These are phyloP conservation scores for Wickerhamomyces bovis DNA, from an alignment of 805 yeast species.

Conservation along the genomic window DNA sequence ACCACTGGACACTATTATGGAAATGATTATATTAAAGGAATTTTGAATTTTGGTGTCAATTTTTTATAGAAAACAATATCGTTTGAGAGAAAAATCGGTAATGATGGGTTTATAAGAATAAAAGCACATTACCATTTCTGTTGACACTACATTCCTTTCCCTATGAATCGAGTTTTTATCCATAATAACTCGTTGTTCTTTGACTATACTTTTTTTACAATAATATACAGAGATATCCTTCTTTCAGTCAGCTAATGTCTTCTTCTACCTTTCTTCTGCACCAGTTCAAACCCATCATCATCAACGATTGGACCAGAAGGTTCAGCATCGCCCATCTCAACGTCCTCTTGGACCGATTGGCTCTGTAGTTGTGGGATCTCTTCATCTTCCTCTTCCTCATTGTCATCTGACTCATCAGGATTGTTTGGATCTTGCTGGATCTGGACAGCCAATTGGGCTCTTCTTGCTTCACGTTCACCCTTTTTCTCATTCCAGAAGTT, in stretches of 20 bases:
- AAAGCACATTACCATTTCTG: too few relatives aligned
- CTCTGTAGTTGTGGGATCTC: constrained; percentile 21
- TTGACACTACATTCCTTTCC: not conserved
- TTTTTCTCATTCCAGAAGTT: constrained; percentile 52
- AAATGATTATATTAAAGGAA: too few relatives aligned
- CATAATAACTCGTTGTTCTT: too few relatives aligned
- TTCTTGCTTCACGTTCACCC: constrained; percentile 27
- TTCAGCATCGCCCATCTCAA: constrained; percentile 32
- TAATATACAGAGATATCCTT: not conserved
- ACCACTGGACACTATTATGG: too few relatives aligned
- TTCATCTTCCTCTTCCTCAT: constrained; percentile 26
- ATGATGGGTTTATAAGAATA: too few relatives aligned
- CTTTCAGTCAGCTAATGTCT: too few relatives aligned
- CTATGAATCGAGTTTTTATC: not conserved
- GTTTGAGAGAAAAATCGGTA: too few relatives aligned
- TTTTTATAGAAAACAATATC: too few relatives aligned
- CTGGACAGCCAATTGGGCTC: constrained; percentile 32
- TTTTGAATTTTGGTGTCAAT: too few relatives aligned
- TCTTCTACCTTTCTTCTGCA: constrained; percentile 64
- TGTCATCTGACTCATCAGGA: constrained; percentile 51
- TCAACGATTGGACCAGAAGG: constrained; percentile 64
- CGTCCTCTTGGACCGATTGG: constrained; percentile 28
- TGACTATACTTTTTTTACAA: too few relatives aligned
- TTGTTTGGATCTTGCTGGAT: constrained; percentile 58
- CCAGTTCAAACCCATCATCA: constrained; percentile 92